Evolutionary conservation across 352 stramenopile species (phyloP), one percentile per base, ranked within the genome.

Genomic region (Globisporangium radiosum): DNA sequence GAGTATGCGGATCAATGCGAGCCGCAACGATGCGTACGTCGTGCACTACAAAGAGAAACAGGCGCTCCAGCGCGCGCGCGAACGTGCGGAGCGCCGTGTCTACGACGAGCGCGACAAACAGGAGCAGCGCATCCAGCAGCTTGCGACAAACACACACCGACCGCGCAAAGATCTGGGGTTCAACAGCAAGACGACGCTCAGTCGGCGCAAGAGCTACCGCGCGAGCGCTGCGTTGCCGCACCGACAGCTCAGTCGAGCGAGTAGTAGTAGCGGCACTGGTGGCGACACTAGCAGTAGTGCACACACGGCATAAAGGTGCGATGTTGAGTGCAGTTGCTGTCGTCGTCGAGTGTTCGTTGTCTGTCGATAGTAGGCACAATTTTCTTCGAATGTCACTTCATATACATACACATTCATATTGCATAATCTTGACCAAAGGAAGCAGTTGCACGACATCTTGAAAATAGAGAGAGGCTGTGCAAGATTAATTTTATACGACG

Each of bases 1-100:
- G 58, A 91, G 79, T 62, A 90, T 91, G 80, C 81, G 79, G 47
- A 88, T 90, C 60, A 91, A 90, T 57, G 70, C 75, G 39, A 84
- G 76, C 37, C 79, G 81, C 47, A 88, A 72, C 45, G 70, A 84
- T n/a, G 77, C 79, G 15, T 78, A 91, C 50, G 64, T 88, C 2
- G 75, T 88, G 11, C 81, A 88, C 42, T 87, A 84, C 61, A 80
- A 85, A 33, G 81, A 89, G 45, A 68, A 79, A 51, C 61, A 78
- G 47, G 70, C 79, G 14, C 64, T 89, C 37, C 48, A 70, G 38
- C 75, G 72, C 5, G 75, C 78, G 9, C 63, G 77, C 4, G 75
- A 84, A 51, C 75, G 75, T 39, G 81, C 79, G 7, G 81, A 91
- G 54, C 77, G 74, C 43, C 80, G 80, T 44, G 74, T 90, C 11